Conservation (phyloP, 345 rosid genomes). For the Streptanthus diversifolius region DNA sequence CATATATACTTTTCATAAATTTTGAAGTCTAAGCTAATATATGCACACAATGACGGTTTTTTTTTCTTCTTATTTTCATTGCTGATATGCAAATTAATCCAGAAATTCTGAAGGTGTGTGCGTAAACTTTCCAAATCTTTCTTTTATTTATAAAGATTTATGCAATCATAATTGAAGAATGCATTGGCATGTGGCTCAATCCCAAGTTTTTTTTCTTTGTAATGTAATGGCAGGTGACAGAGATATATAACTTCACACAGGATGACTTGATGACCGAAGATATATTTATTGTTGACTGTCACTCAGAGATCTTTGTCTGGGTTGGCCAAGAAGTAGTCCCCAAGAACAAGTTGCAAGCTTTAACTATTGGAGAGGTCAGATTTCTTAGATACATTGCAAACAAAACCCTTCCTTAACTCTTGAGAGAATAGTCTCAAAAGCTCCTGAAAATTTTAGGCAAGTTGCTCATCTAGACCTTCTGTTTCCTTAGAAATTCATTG, state of each 20-base stretch:
- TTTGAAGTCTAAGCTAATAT: conserved; percentile 12
- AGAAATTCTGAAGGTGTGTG: conserved; percentile 82
- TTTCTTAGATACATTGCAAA: neutral
- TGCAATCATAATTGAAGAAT: neutral
- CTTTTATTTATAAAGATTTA: neutral
- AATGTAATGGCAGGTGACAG: conserved; percentile 59
- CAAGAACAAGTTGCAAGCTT: conserved; percentile 62
- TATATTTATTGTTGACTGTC: conserved; percentile 78
- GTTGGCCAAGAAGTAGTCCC: conserved; percentile 84
- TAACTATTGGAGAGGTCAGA: conserved; percentile 81
- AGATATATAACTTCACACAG: conserved; percentile 85
- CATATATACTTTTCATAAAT: neutral
- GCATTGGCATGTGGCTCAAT: conserved; percentile 16
- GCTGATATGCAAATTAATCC: conserved; percentile 28
- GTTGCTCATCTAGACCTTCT: conserved; percentile 15
- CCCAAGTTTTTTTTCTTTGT: neutral
- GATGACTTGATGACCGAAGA: conserved; percentile 99
- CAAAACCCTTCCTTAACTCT: too few species aligned
- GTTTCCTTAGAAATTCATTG: conserved; percentile 67
- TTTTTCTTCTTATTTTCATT: neutral
- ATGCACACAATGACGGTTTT: conserved; percentile 24
- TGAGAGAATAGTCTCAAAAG: neutral
- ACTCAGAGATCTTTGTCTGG: conserved; percentile 88
- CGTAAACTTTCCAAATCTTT: conserved; percentile 15
- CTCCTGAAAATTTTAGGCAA: neutral